phyloP scores from a whole-genome alignment of 2,329 filamentous ascomycete species.

The Penicillium hesseltinei region DNA sequence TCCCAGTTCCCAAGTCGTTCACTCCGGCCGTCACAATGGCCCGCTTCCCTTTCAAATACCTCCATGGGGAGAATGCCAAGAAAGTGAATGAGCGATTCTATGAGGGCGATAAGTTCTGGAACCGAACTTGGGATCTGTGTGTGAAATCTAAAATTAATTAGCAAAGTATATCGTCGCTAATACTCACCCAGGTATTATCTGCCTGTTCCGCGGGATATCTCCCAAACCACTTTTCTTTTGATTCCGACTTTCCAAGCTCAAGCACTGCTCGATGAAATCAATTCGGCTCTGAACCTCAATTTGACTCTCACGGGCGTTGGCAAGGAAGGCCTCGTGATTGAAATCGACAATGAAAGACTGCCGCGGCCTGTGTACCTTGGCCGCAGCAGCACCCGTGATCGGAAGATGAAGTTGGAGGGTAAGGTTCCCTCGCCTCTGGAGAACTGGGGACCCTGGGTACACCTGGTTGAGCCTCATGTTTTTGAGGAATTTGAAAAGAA shows the following conservation, averaged over 20 bases:
- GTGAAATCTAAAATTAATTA: conserved; percentile 31
- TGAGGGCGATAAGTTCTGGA: conserved; percentile 47
- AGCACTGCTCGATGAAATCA: conserved; percentile 63
- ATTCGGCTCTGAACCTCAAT: conserved; percentile 49
- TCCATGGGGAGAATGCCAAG: conserved; percentile 33
- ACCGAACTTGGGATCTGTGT: conserved; percentile 73
- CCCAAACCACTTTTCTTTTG: conserved; percentile 60
- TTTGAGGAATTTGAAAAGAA: conserved; percentile 40
- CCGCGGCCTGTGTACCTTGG: conserved; percentile 69
- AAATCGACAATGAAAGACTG: conserved; percentile 60
- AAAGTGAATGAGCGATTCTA: conserved; percentile 42
- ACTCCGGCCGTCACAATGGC: conserved; percentile 41
- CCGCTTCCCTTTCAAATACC: conserved; percentile 45
- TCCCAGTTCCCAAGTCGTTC: conserved; percentile 28
- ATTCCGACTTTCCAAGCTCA: conserved; percentile 66
- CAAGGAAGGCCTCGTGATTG: conserved; percentile 57
- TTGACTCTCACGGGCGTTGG: conserved; percentile 60
- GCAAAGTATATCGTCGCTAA: neutral
- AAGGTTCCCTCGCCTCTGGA: conserved; percentile 31
- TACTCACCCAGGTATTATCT: conserved; percentile 62
- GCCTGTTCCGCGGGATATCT: conserved; percentile 50
- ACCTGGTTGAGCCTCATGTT: neutral
- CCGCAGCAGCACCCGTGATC: conserved; percentile 50
- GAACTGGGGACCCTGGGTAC: neutral
- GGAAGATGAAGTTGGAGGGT: conserved; percentile 37